Conservation (phyloP, 2,329 filamentous ascomycete species). For the Aspergillus transmontanensis region DNA sequence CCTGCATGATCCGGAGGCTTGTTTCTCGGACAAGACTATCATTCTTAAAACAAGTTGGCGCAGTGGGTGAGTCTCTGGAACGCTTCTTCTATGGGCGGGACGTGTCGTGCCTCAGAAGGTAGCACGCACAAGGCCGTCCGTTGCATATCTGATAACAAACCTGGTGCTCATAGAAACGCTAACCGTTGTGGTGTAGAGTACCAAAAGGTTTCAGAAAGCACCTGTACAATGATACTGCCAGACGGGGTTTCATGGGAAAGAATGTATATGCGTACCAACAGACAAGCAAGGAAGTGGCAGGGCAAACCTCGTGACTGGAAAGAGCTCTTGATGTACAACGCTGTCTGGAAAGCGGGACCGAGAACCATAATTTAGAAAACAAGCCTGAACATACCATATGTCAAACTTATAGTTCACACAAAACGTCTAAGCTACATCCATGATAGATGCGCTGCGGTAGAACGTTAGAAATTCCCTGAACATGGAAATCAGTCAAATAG, state of each 20-base stretch:
- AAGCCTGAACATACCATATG: not conserved
- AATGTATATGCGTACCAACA: slow-evolving; percentile 10
- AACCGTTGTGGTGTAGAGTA: not conserved
- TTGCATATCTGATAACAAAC: not conserved
- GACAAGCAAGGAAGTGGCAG: not conserved
- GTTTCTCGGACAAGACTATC: not conserved
- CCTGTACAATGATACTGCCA: slow-evolving; percentile 10
- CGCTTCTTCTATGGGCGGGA: not conserved
- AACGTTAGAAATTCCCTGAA: not conserved
- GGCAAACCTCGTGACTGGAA: not conserved
- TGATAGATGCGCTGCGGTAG: not conserved
- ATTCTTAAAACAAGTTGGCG: not conserved
- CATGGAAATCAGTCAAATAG: not conserved
- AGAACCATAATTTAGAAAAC: not conserved
- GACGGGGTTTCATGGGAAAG: slow-evolving; percentile 3
- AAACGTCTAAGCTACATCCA: too few relatives aligned
- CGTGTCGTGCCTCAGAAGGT: not conserved
- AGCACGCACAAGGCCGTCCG: not conserved
- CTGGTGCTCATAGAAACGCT: not conserved
- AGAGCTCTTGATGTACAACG: not conserved
- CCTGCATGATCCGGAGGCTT: slow-evolving; percentile 29
- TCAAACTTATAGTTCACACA: not conserved
- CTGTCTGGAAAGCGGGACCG: not conserved
- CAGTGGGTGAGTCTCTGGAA: not conserved
- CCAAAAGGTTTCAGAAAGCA: slow-evolving; percentile 6